Evolutionary conservation across 202 grass and related monocot species (phyloP).

Genomic region (Panicum virgatum): DNA sequence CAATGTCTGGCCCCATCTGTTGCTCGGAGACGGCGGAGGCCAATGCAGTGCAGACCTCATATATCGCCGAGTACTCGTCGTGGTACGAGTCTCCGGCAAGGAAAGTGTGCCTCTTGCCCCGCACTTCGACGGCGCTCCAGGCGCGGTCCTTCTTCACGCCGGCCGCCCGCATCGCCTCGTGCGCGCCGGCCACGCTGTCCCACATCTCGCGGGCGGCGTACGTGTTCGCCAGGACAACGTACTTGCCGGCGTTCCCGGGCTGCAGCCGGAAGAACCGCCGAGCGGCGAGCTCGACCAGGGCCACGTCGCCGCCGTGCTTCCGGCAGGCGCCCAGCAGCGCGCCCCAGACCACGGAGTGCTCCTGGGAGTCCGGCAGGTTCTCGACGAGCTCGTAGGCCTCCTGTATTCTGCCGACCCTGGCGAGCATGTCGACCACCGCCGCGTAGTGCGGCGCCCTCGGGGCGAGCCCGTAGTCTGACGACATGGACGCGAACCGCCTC

Average conservation of each 20-base stretch:
- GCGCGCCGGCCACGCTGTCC: slow-evolving; percentile 42
- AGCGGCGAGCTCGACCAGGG: slow-evolving; percentile 45
- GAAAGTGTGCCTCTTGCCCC: slow-evolving; percentile 46
- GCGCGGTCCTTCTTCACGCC: slow-evolving; percentile 54
- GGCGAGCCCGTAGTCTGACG: not conserved
- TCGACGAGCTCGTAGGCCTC: slow-evolving; percentile 59
- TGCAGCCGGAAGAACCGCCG: slow-evolving; percentile 52
- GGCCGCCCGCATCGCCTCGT: slow-evolving; percentile 44
- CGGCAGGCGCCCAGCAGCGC: slow-evolving; percentile 56
- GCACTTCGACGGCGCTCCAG: slow-evolving; percentile 56
- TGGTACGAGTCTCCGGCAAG: slow-evolving; percentile 53
- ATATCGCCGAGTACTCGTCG: slow-evolving; percentile 46
- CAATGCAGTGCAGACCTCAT: slow-evolving; percentile 46
- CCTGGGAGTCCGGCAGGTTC: slow-evolving; percentile 49
- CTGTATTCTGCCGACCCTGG: slow-evolving; percentile 42
- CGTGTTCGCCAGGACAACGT: slow-evolving; percentile 53
- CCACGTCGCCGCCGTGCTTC: slow-evolving; percentile 53
- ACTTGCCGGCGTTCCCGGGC: slow-evolving; percentile 50
- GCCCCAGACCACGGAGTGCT: slow-evolving; percentile 63
- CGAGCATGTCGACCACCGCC: slow-evolving; percentile 53
- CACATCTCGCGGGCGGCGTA: slow-evolving; percentile 62
- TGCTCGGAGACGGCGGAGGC: slow-evolving; percentile 8
- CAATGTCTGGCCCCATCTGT: not conserved
- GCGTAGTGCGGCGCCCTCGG: slow-evolving; percentile 47
- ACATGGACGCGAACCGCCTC: slow-evolving; percentile 17